Base-by-base conservation (phyloP, 805 yeast species). In the Lachancea mirantina region DNA sequence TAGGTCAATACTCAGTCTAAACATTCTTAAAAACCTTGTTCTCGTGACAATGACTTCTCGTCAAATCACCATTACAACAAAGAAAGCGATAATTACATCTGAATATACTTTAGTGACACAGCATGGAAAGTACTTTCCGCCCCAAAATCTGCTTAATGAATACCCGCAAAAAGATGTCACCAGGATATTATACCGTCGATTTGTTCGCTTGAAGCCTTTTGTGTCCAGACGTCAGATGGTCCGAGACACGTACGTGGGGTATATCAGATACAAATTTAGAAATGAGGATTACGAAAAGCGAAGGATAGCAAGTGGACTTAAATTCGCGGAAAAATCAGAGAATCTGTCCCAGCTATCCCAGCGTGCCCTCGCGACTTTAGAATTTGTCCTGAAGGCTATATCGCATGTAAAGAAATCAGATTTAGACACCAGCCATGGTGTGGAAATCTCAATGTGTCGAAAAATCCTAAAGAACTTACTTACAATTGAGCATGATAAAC, bases 391-490 rank as follows among this genome's bases (percentile, higher is more conserved):
- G 2, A 48, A 47, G 30, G 45, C 57, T 3, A 45, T 46, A 4
- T 29, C 36, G 21, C 38, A 32, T 19, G 23, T 40, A 16, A 20
- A 28, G 14, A 24, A 27, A 13, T 40, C 41, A 9, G 46, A 36
- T 18, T 23, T 36, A 27, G 11, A 14, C 14, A 16, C 22, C 17
- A 27, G 30, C 4, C 19, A 39, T 13, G 36, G 38, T 13, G 32
- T 34, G 18, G 57, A 52, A 22, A 46, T 45, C 21, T 32, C 39
- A 10, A 25, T 30, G 6, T 50, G 55, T 14, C 42, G 43, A 14
- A 46, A 44, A 17, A 45, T 57, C 6, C 17, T 55, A 17, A 52
- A 52, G 27, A 57, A 55, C 33, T 15, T 57, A 8, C 30, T 56
- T 14, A 46, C 54, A 4, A 33, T 50, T 28, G 57, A 54, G 28